phyloP scores from a whole-genome alignment of 331 rosid genomes.

The Quercus phellos region DNA sequence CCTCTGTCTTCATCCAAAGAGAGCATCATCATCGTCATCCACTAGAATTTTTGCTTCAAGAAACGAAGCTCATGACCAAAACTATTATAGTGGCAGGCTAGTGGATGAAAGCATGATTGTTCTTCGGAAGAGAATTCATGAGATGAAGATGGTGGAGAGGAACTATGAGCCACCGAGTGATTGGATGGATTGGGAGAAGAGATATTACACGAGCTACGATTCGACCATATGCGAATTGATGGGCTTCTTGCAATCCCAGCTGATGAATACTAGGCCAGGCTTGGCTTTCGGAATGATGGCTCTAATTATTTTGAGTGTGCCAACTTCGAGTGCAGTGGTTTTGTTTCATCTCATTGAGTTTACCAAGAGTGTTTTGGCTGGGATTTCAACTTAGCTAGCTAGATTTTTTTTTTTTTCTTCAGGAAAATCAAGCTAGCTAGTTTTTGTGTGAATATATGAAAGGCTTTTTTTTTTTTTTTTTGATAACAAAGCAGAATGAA shows the following conservation, averaged over 20 bases:
- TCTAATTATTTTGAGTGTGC: conserved; percentile 19
- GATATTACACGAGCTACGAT: conserved; percentile 26
- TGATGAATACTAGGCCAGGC: conserved; percentile 43
- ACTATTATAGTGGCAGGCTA: conserved; percentile 12
- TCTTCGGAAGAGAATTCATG: conserved; percentile 40
- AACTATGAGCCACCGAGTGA: conserved; percentile 35
- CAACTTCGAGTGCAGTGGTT: conserved; percentile 18
- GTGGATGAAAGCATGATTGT: conserved; percentile 49
- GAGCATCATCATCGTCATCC: not conserved
- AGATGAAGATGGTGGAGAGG: conserved; percentile 44
- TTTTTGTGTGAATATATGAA: not conserved
- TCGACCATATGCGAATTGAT: conserved; percentile 23
- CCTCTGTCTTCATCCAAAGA: not conserved
- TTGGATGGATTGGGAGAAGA: conserved; percentile 50
- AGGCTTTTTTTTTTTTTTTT: no score
- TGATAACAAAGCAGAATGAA: no score
- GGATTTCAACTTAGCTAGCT: not conserved
- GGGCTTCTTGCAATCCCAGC: conserved; percentile 35
- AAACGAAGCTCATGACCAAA: conserved; percentile 16
- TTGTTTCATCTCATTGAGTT: conserved; percentile 22
- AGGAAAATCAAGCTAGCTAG: not conserved
- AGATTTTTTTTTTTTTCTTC: not conserved
- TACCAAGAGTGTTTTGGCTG: conserved; percentile 2
- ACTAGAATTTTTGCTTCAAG: conserved; percentile 18
- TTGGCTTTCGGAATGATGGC: conserved; percentile 28